Evolutionary conservation across 805 yeast species (phyloP).

Genomic region (Wickerhamomyces pijperi): DNA sequence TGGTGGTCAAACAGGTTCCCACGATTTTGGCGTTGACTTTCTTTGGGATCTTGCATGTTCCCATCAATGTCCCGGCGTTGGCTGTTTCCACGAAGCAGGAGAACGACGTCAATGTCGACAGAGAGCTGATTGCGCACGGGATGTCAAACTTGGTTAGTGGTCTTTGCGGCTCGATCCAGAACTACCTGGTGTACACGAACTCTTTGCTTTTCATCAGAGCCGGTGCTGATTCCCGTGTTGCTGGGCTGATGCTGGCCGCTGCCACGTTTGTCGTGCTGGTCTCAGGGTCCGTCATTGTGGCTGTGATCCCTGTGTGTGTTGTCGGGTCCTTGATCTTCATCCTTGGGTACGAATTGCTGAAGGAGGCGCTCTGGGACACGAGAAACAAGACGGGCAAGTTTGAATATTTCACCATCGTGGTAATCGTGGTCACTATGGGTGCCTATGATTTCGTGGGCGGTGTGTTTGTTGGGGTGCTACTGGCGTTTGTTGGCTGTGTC

Average conservation of each 20-base stretch:
- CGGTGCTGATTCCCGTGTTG: constrained; percentile 83
- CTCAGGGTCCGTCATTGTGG: constrained; percentile 86
- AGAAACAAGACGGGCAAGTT: constrained; percentile 60
- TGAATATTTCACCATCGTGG: constrained; percentile 76
- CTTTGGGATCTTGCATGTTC: constrained; percentile 92
- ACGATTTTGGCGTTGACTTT: constrained; percentile 93
- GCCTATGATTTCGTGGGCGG: constrained; percentile 92
- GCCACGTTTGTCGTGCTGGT: constrained; percentile 77
- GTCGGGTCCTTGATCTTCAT: constrained; percentile 88
- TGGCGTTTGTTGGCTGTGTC: constrained; percentile 94
- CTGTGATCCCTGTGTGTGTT: constrained; percentile 89
- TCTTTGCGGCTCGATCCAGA: constrained; percentile 76
- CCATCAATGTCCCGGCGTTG: constrained; percentile 94
- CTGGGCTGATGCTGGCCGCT: constrained; percentile 80
- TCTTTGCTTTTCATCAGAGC: constrained; percentile 85
- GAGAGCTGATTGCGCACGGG: constrained; percentile 93
- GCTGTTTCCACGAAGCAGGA: constrained; percentile 86
- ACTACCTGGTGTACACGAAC: constrained; percentile 90
- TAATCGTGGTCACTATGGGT: constrained; percentile 92
- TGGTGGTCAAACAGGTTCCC: constrained; percentile 62
- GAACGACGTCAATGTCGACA: constrained; percentile 65
- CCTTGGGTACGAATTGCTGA: constrained; percentile 80
- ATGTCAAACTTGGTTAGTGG: constrained; percentile 83
- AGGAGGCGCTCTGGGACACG: constrained; percentile 82
- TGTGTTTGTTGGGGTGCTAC: constrained; percentile 75